Base-by-base conservation (phyloP, 202 grass and related monocot genomes). In the Dendrocalamus latiflorus region DNA sequence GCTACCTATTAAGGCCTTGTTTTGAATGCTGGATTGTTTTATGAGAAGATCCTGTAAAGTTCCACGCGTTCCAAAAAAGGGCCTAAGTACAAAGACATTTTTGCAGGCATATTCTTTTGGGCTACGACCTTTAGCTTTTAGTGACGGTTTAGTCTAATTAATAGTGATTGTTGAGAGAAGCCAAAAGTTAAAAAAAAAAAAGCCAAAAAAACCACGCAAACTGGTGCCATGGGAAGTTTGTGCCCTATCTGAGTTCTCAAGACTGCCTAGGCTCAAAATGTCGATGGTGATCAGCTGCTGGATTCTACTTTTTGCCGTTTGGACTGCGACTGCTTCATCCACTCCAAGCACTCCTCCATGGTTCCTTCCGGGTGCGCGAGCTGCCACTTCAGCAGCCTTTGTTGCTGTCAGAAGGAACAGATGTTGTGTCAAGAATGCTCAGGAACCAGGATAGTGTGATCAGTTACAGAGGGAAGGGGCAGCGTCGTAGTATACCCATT, bases 301-400 rank as follows among this genome's bases (percentile, higher is more conserved):
- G 14, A 44, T 58, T 93, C 83, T 50, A 95, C 45, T 79, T 98
- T 98, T 43, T 90, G 90, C 2, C 95, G 93, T 76, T 98, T 98
- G 3, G 85, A 74, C 77, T 93, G 93, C 20, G 93, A 93, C 22
- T 83, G 95, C 77, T 89, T 93, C 81, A 95, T 98, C 95, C 95
- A 98, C 68, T 92, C 91, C 38, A 92, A 88, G 64, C 95, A 98
- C 17, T 90, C 93, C 1, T 95, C 95, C 26, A 55, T 28, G 1
- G 89, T 95, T 61, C 90, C 89, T 6, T 82, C 28, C 9, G 95
- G 95, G 85, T 95, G 71, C 10, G 89, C 93, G 30, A 98, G 93
- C 86, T 98, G 95, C 95, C 95, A 98, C 68, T 93, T 98, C 39
- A 91, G 51, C 58, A 93, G 15, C 37, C 85, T 84, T 83, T 95